These are phyloP conservation scores for Hordeum pubiflorum DNA, from an alignment of 202 grass and related monocot genomes.

Conservation along the genomic window DNA sequence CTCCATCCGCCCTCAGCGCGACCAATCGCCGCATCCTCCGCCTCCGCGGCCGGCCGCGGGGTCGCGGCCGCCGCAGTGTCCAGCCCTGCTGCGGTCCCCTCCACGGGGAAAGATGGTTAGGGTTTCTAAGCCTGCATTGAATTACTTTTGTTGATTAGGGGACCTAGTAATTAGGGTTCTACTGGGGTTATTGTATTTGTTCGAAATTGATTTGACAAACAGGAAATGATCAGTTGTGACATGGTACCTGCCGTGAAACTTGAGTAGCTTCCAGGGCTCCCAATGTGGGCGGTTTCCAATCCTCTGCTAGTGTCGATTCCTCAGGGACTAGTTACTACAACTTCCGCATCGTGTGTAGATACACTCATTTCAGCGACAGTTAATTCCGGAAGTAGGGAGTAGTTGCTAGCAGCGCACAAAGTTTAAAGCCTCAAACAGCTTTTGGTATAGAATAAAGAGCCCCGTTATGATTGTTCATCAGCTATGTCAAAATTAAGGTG, in stretches of 20 bases:
- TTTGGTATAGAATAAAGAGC: background rate
- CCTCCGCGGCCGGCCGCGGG: background rate
- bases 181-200: background rate
- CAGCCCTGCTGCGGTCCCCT: slow-evolving; percentile 13
- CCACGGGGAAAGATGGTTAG: slow-evolving; percentile 30
- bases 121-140: background rate
- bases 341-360: too few relatives aligned
- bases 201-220: background rate
- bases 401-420: background rate
- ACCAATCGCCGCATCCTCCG: slow-evolving; percentile 12
- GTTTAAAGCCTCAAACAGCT: background rate
- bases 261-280: background rate
- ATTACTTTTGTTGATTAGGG: background rate
- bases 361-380: too few relatives aligned
- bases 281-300: background rate
- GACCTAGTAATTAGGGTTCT: slow-evolving; percentile 7
- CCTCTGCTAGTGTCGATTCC: background rate
- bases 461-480: background rate
- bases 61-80: slow-evolving; percentile 27
- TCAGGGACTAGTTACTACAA: background rate
- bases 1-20: background rate
- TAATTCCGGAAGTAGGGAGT: background rate
- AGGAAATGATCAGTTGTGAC: background rate
- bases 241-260: background rate
- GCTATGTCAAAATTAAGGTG: background rate